These are phyloP conservation scores for Phytophthora sp. DNA, from an alignment of 352 stramenopile species.

Conservation along the genomic window DNA sequence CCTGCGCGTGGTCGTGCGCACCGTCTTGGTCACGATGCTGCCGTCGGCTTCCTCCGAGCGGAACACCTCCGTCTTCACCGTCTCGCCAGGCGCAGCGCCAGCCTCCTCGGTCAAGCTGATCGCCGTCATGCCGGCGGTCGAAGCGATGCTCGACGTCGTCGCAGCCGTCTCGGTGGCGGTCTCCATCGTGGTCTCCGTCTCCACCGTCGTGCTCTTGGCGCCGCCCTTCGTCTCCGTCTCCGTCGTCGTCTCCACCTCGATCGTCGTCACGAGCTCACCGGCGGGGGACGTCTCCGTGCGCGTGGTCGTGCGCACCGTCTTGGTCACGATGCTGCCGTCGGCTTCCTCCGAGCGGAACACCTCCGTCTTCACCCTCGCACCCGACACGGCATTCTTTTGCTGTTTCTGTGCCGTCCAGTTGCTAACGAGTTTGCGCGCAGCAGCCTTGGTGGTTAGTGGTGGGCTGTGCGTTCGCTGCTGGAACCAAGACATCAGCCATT, in stretches of 20 bases:
- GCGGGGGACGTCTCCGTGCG: slow-evolving; percentile 3
- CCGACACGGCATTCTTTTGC: neutral
- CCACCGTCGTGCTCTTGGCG: slow-evolving; percentile 4
- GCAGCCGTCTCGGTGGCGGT: slow-evolving; percentile 5
- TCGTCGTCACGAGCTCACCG: slow-evolving; percentile 12
- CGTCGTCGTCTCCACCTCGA: slow-evolving; percentile 12
- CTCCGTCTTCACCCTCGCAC: neutral
- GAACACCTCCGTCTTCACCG: slow-evolving; percentile 12
- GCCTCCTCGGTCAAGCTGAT: slow-evolving; percentile 8
- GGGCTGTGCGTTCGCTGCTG: slow-evolving; percentile 7
- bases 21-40: slow-evolving; percentile 13
- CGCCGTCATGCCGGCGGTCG: neutral
- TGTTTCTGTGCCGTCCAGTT: slow-evolving; percentile 20
- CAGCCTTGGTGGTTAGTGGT: slow-evolving; percentile 33
- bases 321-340: slow-evolving; percentile 7
- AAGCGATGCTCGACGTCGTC: slow-evolving; percentile 4
- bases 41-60: slow-evolving; percentile 8
- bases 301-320: slow-evolving; percentile 8
- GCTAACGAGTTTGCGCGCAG: slow-evolving; percentile 23
- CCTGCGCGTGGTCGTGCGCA: slow-evolving; percentile 2
- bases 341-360: slow-evolving; percentile 16
- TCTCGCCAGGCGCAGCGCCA: slow-evolving; percentile 1
- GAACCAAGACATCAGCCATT: slow-evolving; percentile 42
- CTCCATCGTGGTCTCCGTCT: slow-evolving; percentile 10
- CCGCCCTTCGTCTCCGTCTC: slow-evolving; percentile 5